Evolutionary conservation across 2,329 filamentous ascomycete species (phyloP), one percentile per base, ranked within the genome.

Genomic region (Stagonosporopsis cucurbitacearum): DNA sequence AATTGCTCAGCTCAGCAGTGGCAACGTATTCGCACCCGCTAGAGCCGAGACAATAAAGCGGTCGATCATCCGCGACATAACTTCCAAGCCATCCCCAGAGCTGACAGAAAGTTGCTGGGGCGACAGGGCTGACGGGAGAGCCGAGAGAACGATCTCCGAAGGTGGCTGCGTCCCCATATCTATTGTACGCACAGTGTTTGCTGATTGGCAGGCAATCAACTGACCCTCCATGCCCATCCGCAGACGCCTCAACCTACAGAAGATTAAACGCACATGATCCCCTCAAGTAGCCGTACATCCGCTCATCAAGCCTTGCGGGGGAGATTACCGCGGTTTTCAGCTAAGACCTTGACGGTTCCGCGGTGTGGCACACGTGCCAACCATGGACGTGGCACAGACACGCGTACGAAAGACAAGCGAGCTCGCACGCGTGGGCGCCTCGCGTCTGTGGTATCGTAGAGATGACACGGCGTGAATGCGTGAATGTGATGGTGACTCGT

Each of bases 371-470:
- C 41, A 26, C 19, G 52, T 43, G 41, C n/a, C 17, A 47, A 28
- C 15, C 35, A 46, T 44, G 37, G 19, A 37, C n/a, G 43, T 48
- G 4, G n/a, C 41, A 50, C 30, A 28, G 19, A 23, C 41, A 50
- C 41, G 41, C 35, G 41, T 50, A 30, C 19, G 41, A 30, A 30
- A 30, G 26, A 50, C 28, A 26, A 42, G 52, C 22, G 19, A 36
- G n/a, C n/a, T 36, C 13, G 26, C 22, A 41, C 46, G 46, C 52
- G 41, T 50, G 52, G 40, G 35, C 36, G 46, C 35, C 35, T 46
- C 46, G 41, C 15, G 13, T 45, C 25, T 55, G 52, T 50, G 36
- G 26, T 23, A 55, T 46, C 17, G 26, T 23, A n/a, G 37, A 43
- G 25, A 37, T 36, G 19, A 11, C 22, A 25, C 36, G 13, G 25